Evolutionary conservation across 768 basidiomycete species (phyloP), one percentile per base, ranked within the genome.

Genomic region (Naganishia friedmannii): DNA sequence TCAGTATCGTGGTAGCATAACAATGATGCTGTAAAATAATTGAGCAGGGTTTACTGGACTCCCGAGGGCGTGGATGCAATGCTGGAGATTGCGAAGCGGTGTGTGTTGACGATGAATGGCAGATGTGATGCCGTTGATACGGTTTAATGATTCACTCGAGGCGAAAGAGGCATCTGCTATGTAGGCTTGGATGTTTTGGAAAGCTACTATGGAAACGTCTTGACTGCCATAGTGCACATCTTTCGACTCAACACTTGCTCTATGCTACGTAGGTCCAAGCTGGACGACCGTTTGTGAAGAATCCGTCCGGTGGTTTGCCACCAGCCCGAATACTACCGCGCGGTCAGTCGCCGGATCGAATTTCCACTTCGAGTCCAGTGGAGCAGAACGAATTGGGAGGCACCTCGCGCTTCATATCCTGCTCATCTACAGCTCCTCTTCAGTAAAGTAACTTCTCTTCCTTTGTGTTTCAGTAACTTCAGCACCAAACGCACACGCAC

Each of bases 1-100:
- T 63, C 60, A 63, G 42, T 45, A 45, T 45, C 60, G 60, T 17
- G 39, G 60, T 63, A 63, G 60, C 60, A 63, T 63, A 63, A 63
- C 60, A 63, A 63, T 31, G 60, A 63, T 63, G 60, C 60, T 42
- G 60, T 63, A 29, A 17, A 28, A 42, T 46, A 29, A 55, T 26
- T 26, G 42, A 63, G 23, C 19, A 39, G 60, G 13, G 42, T 26
- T 55, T 19, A 34, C 29, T 55, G 15, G 15, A 55, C 54, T 55
- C 9, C 21, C 28, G 54, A 55, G 3, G 19, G 19, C 4, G 19
- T 9, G 19, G 29, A 9, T 2, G 7, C 15, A 7, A 6, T 55
- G 54, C 9, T 15, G 54, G 10, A 26, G 23, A 17, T 1, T 3
- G n/a, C 42, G 15, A 17, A 42, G 42, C 42, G 42, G 15, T 42